These are phyloP conservation scores for Dalechampia spathulata DNA, from an alignment of 441 rosid species.

Conservation along the genomic window DNA sequence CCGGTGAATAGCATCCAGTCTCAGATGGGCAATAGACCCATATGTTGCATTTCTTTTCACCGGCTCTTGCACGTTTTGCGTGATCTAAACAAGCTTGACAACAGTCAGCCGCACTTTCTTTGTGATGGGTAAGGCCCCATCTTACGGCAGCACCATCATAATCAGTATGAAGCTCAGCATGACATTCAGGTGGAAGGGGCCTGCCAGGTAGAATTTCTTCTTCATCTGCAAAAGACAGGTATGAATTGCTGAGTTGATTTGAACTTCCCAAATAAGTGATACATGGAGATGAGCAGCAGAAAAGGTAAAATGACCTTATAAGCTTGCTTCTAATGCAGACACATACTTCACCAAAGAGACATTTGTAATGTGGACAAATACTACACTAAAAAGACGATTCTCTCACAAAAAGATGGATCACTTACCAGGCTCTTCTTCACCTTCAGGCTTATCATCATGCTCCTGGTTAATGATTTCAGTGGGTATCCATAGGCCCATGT, in stretches of 20 bases:
- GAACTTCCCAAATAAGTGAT: neutral
- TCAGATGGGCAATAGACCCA: constrained; percentile 97
- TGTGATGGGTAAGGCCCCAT: constrained; percentile 95
- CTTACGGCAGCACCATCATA: constrained; percentile 86
- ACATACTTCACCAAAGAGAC: neutral
- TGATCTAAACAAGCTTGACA: constrained; percentile 97
- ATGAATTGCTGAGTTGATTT: neutral
- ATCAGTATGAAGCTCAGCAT: constrained; percentile 81
- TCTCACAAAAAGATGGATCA: constrained; percentile 9
- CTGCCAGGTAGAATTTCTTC: constrained; percentile 80
- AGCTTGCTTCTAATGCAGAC: neutral
- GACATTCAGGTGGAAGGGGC: constrained; percentile 71
- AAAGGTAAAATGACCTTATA: constrained; percentile 2
- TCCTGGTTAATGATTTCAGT: constrained; percentile 51
- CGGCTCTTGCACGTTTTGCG: constrained; percentile 64
- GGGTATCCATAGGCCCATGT: constrained; percentile 89
- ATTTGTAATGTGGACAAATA: too few species aligned
- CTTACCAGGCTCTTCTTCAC: constrained; percentile 66
- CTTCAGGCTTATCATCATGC: constrained; percentile 86
- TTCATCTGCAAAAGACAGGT: constrained; percentile 28
- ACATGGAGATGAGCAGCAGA: neutral
- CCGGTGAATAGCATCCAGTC: constrained; percentile 82
- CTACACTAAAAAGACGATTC: neutral
- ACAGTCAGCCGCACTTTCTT: constrained; percentile 97
- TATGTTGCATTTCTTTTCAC: constrained; percentile 74